Evolutionary conservation across 192 early-diverging fungal genomes (phyloP), one percentile per base, ranked within the genome.

Genomic region (Chytriomyces sp.): DNA sequence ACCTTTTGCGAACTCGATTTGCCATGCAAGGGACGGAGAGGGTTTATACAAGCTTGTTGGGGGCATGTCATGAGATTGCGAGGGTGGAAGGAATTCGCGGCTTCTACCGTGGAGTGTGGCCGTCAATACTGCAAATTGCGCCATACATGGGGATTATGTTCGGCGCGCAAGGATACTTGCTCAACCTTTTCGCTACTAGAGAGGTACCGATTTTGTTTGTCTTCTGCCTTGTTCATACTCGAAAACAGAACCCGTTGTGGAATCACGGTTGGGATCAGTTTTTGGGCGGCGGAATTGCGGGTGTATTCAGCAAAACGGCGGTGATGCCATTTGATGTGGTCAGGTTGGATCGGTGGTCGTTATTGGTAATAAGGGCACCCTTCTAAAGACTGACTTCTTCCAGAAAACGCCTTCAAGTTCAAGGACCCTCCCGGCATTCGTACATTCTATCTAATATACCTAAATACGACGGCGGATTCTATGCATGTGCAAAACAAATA

Each of bases 81-180:
- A 38, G 58, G 3, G 81, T 89, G 30, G 94, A 98, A 54, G 96
- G 96, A 0, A 28, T 93, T 1, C 62, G 63, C 0, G 96, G 96
- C 6, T 93, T 96, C 52, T 98, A 96, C 70, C 82, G 90, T 40
- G 96, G 96, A 0, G 74, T 96, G 44, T 78, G 87, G 44, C 90
- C 96, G 5, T 85, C 94, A 3, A 77, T 93, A 30, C 75, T 92
- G 14, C 93, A 95, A 79, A 94, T 99, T 33, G 91, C 94, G 77
- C 97, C 97, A 17, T 95, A 96, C 61, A 96, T 96, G 93, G 94
- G 94, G 17, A 81, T 96, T 12, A 86, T 94, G 74, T 99, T 99
- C 86, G 85, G 88, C 40, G 88, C 84, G 39, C 92, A 94, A 74
- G 87, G 90, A 63, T 67, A 73, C 30, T 75, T 92, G 56, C 30